These are phyloP conservation scores for Bombardia bombarda DNA, from an alignment of 495 filamentous ascomycete species.

Conservation along the genomic window DNA sequence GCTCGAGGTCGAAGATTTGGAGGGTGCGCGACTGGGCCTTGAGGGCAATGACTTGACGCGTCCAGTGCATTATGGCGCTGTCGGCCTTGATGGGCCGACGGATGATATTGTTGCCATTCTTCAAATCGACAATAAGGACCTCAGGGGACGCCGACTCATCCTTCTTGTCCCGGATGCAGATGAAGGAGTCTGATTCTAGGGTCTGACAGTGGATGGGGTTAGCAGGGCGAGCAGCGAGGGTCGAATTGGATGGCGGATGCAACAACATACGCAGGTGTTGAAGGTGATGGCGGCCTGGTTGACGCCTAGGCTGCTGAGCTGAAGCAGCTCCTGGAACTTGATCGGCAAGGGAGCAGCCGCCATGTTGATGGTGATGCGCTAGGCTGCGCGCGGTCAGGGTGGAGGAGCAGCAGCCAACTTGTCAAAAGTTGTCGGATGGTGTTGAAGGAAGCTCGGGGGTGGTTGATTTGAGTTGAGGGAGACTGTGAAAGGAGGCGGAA, in stretches of 20 bases:
- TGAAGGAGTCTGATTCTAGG: conserved; percentile 90
- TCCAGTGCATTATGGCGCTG: conserved; percentile 99
- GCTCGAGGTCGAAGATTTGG: conserved; percentile 91
- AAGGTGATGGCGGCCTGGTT: conserved; percentile 87
- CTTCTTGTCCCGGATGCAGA: conserved; percentile 91
- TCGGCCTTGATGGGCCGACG: conserved; percentile 96
- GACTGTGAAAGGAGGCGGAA: conserved; percentile 11
- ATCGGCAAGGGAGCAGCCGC: conserved; percentile 63
- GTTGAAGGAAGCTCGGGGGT: conserved; percentile 4
- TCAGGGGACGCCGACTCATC: conserved; percentile 74
- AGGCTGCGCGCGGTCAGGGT: conserved; percentile 22
- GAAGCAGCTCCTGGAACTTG: conserved; percentile 88
- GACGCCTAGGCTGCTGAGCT: conserved; percentile 74
- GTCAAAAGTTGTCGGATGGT: conserved; percentile 19
- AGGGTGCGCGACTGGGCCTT: conserved; percentile 87
- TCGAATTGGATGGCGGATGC: conserved; percentile 1
- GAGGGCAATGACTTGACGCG: conserved; percentile 87
- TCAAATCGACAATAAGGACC: conserved; percentile 94
- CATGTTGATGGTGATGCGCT: conserved; percentile 33
- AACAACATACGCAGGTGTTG: conserved; percentile 79
- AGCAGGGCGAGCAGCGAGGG: conserved; percentile 8
- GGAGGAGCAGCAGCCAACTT: conserved; percentile 25
- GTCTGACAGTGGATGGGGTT: conserved; percentile 51
- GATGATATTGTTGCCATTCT: conserved; percentile 88
- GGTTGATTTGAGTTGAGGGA: conserved; percentile 6